Percentiles rank a stretch among this genome's conserved stretches.
phyloP scores from a whole-genome alignment of 169 alveolate species.

The Cryptosporidium xiaoi region DNA sequence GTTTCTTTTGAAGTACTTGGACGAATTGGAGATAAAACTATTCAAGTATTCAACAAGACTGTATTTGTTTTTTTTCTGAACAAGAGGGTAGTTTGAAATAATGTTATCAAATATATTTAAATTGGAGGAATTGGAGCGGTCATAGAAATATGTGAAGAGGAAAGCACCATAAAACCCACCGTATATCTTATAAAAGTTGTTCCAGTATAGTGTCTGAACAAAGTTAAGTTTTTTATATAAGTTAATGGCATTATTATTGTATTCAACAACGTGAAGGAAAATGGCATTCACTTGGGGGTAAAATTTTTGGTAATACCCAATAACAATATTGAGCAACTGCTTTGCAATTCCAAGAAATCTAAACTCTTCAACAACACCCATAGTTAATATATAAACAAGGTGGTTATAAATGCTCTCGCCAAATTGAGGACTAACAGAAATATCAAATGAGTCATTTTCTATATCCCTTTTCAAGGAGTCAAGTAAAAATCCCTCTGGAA shows the following conservation, averaged over 20 bases:
- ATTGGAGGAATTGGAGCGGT: constrained; percentile 28
- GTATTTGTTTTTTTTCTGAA: constrained; percentile 21
- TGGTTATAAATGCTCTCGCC: constrained; percentile 22
- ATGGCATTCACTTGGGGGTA: constrained; percentile 40
- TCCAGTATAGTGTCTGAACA: constrained; percentile 53
- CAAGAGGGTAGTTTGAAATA: constrained; percentile 7
- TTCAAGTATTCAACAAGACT: constrained; percentile 19
- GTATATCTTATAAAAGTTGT: constrained; percentile 49
- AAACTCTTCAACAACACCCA: constrained; percentile 70
- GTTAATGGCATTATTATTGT: constrained; percentile 47
- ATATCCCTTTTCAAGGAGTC: constrained; percentile 18
- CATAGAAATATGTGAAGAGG: constrained; percentile 41
- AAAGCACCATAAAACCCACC: constrained; percentile 59
- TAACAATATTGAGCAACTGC: constrained; percentile 24
- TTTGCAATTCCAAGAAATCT: constrained; percentile 72
- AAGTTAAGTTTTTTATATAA: constrained; percentile 34
- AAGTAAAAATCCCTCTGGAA: constrained; percentile 14
- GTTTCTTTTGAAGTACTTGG: constrained; percentile 12
- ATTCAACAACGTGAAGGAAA: constrained; percentile 67
- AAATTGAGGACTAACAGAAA: neutral
- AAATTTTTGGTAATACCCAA: constrained; percentile 52
- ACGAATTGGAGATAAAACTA: constrained; percentile 25
- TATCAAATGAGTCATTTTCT: constrained; percentile 23
- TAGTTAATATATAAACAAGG: constrained; percentile 59
- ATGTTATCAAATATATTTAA: constrained; percentile 27